phyloP scores from a whole-genome alignment of 805 yeast species.

The Metschnikowia lochheadii region DNA sequence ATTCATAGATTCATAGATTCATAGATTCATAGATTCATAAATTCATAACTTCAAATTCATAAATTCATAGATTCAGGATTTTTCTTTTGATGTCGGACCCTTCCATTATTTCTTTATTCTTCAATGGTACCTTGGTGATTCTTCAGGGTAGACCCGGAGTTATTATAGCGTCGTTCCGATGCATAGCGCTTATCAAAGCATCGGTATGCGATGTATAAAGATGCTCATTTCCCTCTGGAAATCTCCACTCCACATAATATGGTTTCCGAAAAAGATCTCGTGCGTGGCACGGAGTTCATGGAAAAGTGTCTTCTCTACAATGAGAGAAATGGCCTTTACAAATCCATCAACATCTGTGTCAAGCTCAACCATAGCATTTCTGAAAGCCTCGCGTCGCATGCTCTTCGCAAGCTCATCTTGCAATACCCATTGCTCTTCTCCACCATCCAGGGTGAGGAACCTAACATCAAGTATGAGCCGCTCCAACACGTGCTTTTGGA shows the following conservation, averaged over 20 bases:
- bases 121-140: no score
- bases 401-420: slow-evolving; percentile 9
- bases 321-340: slow-evolving; percentile 7
- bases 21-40: no score
- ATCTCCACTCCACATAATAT: background rate
- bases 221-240: background rate
- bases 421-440: slow-evolving; percentile 10
- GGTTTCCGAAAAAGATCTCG: slow-evolving; percentile 5
- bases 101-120: no score
- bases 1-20: no score
- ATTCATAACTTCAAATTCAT: no score
- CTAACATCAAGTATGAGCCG: slow-evolving; percentile 7
- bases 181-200: background rate
- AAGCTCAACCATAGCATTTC: slow-evolving; percentile 5
- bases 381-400: slow-evolving; percentile 2
- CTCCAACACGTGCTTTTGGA: slow-evolving; percentile 5
- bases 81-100: no score
- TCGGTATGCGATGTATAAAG: background rate
- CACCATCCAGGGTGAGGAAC: slow-evolving; percentile 6
- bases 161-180: background rate
- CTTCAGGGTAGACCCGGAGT: background rate
- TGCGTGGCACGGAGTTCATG: slow-evolving; percentile 7
- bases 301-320: slow-evolving; percentile 8
- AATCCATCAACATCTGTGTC: slow-evolving; percentile 8
- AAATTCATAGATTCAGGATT: no score